These are phyloP conservation scores for Geotrichum phurueaensis DNA, from an alignment of 1,139 yeast species.

Conservation along the genomic window DNA sequence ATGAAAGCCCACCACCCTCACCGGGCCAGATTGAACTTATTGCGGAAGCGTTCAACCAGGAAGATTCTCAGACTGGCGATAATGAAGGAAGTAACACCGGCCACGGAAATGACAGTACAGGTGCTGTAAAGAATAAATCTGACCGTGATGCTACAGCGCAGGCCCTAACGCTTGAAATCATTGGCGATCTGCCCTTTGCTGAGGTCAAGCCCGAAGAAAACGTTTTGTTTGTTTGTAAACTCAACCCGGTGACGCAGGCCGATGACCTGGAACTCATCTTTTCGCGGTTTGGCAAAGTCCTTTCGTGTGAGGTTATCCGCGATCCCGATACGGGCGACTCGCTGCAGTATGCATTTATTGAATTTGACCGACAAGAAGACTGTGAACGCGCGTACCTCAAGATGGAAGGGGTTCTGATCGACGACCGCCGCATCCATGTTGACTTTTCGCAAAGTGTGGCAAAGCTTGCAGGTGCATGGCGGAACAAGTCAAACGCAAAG, in stretches of 20 bases:
- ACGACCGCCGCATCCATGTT: slow-evolving; percentile 57
- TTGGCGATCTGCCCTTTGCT: slow-evolving; percentile 61
- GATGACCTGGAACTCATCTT: slow-evolving; percentile 52
- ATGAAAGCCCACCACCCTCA: slow-evolving; percentile 38
- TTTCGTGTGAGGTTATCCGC: slow-evolving; percentile 45
- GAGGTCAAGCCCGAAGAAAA: slow-evolving; percentile 56
- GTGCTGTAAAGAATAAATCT: slow-evolving; percentile 9
- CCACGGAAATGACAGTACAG: slow-evolving; percentile 9
- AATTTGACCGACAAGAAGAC: slow-evolving; percentile 42
- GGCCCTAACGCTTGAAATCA: slow-evolving; percentile 56
- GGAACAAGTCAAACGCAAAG: slow-evolving; percentile 19
- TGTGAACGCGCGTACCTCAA: slow-evolving; percentile 58
- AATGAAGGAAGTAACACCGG: slow-evolving; percentile 21
- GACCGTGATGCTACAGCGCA: slow-evolving; percentile 44
- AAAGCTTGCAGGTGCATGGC: slow-evolving; percentile 23
- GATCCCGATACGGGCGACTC: slow-evolving; percentile 47
- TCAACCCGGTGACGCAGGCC: slow-evolving; percentile 54
- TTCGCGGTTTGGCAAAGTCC: slow-evolving; percentile 52
- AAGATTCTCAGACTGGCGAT: slow-evolving; percentile 17
- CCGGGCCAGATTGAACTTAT: slow-evolving; percentile 33
- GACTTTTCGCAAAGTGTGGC: slow-evolving; percentile 59
- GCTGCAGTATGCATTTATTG: slow-evolving; percentile 58
- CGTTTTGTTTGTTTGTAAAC: slow-evolving; percentile 55
- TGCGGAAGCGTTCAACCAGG: slow-evolving; percentile 28
- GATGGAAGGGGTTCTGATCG: slow-evolving; percentile 57